Percentiles rank a stretch among this genome's conserved stretches.
These are phyloP conservation scores for Pythium guiyangense DNA, from an alignment of 352 stramenopile species.

Conservation along the genomic window DNA sequence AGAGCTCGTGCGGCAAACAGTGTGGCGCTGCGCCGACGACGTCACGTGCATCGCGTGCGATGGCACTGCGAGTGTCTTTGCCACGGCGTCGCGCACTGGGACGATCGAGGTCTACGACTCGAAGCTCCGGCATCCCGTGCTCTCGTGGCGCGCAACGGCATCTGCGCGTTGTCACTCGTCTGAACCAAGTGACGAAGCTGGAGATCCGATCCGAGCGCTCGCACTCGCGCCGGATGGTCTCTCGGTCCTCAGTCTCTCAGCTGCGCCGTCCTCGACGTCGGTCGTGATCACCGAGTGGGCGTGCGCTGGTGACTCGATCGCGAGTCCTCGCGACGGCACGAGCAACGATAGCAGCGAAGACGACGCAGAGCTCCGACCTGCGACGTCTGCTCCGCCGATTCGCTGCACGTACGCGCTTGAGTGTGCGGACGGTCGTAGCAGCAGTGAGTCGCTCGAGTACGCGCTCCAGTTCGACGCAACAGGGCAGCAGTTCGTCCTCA, in stretches of 20 bases:
- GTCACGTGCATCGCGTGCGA: constrained; percentile 9
- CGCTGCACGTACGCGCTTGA: constrained; percentile 1
- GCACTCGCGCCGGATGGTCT: constrained; percentile 6
- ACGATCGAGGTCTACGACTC: constrained; percentile 10
- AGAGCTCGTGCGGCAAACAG: constrained; percentile 3
- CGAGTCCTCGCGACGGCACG: background rate
- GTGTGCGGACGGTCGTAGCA: background rate
- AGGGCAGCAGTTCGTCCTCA: constrained; percentile 5
- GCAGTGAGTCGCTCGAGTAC: background rate
- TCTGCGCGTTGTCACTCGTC: too few relatives aligned
- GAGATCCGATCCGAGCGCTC: constrained; percentile 2
- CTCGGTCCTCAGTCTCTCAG: constrained; percentile 5
- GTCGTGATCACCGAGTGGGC: constrained; percentile 8
- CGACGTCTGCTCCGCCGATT: background rate
- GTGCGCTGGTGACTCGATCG: constrained; percentile 5
- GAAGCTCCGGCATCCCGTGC: constrained; percentile 10
- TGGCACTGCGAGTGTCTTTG: constrained; percentile 1
- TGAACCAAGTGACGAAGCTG: background rate
- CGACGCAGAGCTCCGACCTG: background rate
- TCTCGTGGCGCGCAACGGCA: background rate
- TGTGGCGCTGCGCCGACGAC: background rate
- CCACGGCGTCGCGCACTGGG: constrained; percentile 1
- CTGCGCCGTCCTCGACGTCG: background rate
- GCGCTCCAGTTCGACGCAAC: constrained; percentile 7
- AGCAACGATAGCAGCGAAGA: constrained; percentile 13